These are phyloP conservation scores for Rhizodiscina lignyota DNA, from an alignment of 495 filamentous ascomycete genomes.

Conservation along the genomic window DNA sequence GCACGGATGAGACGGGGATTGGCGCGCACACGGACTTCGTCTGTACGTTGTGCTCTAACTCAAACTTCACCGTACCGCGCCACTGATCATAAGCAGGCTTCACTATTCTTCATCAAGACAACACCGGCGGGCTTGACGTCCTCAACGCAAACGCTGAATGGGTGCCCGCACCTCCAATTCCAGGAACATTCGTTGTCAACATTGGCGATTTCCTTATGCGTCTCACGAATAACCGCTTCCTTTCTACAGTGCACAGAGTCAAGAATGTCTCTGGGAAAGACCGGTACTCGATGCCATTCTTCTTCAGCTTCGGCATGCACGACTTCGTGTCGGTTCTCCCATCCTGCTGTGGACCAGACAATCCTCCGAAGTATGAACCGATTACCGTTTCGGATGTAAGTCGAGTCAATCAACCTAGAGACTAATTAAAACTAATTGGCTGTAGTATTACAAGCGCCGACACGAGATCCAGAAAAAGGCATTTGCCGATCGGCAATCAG, in stretches of 20 bases:
- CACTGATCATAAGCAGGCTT: too few relatives aligned
- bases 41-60: too few relatives aligned
- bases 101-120: slow-evolving; percentile 28
- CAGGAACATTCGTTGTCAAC: slow-evolving; percentile 30
- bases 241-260: background rate
- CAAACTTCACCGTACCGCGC: too few relatives aligned
- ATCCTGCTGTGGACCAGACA: too few relatives aligned
- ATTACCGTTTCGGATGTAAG: too few relatives aligned
- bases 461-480: too few relatives aligned
- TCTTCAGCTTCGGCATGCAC: slow-evolving; percentile 12
- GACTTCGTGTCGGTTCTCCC: too few relatives aligned
- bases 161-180: slow-evolving; percentile 28
- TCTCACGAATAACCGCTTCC: background rate
- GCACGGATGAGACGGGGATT: slow-evolving; percentile 22
- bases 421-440: too few relatives aligned
- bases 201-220: slow-evolving; percentile 26
- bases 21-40: slow-evolving; percentile 35
- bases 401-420: too few relatives aligned
- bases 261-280: slow-evolving; percentile 2
- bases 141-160: slow-evolving; percentile 24
- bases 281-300: slow-evolving; percentile 10
- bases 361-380: too few relatives aligned
- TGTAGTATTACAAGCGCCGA: too few relatives aligned
- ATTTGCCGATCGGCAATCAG: too few relatives aligned
- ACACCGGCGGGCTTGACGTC: slow-evolving; percentile 26